Conservation (phyloP, 495 filamentous ascomycete genomes). For the Penicillium steckii region DNA sequence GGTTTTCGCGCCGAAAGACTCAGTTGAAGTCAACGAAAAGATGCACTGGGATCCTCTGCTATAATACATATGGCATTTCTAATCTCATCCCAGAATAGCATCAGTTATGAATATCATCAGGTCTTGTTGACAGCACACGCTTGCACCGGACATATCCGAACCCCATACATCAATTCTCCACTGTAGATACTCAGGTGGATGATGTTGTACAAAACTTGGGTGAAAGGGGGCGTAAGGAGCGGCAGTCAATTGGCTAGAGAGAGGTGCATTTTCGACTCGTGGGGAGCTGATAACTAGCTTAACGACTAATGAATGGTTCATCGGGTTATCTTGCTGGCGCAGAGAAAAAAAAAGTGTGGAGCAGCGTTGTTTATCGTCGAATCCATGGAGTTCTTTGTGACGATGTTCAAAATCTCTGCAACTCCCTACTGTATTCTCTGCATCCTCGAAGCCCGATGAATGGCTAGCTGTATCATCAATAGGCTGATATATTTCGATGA, state of each 20-base stretch:
- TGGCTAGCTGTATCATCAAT: not conserved
- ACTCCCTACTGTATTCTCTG: not conserved
- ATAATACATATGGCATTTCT: not conserved
- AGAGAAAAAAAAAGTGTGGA: not conserved
- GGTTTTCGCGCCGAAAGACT: no score
- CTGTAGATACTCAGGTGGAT: not conserved
- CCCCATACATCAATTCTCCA: not conserved
- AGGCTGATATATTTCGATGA: no score
- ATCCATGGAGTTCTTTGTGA: not conserved
- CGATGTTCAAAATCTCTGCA: not conserved
- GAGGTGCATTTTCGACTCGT: not conserved
- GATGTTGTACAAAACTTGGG: not conserved
- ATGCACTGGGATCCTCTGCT: no score
- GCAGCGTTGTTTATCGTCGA: not conserved
- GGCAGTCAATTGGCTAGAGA: not conserved
- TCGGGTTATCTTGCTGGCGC: not conserved
- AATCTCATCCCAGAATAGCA: not conserved
- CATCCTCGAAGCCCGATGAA: no score
- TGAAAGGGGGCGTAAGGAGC: no score
- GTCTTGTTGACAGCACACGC: not conserved
- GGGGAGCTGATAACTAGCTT: not conserved
- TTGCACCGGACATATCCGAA: not conserved
- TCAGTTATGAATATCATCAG: no score
- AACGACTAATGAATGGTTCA: not conserved
- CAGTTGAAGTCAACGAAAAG: no score